Base-by-base conservation (phyloP, 306 rosid genomes). In the Vicia villosa region DNA sequence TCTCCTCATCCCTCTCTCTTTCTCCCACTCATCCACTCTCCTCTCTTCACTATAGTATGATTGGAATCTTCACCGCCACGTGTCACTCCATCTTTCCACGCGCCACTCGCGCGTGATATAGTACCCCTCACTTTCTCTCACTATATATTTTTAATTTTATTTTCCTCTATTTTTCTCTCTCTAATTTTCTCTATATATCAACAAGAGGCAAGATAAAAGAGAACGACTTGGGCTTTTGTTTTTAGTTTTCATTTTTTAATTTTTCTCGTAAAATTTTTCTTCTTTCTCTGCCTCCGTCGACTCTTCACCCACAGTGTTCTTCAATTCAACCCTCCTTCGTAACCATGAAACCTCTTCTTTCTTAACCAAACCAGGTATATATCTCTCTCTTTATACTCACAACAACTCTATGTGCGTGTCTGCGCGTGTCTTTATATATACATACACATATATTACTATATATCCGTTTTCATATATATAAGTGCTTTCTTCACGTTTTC, bases 361-460 rank as follows among this genome's bases (percentile, higher is more conserved):
- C 16, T 63, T 82, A 78, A 78, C 84, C 63, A 85, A 77, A 89
- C 84, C 82, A 76, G 95, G 89, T 88, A n/a, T n/a, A 77, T 65
- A 30, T 8, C 77, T 45, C 14, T 26, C 30, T 64, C 2, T 75
- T 4, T 37, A 10, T 46, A 17, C 57, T 36, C 10, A 6, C 37
- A 56, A 13, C 62, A 24, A 51, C 49, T 74, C 10, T 55, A 3
- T 72, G 12, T 75, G 37, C 70, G 20, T 52, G 19, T 34, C 28
- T 42, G 15, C 71, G 9, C 37, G 64, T 66, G n/a, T 45, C 8
- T 32, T 30, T 30, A 30, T 30, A 32, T 67, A 7, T 47, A 49
- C 14, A 24, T 30, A 6, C 32, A 51, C 8, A 63, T 34, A n/a
- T 28, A 57, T 57, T 6, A 5, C 5, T 54, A 54, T 76, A 8